Base-by-base conservation (phyloP, 202 grass and related monocot species). In the Elaeis oleifera region DNA sequence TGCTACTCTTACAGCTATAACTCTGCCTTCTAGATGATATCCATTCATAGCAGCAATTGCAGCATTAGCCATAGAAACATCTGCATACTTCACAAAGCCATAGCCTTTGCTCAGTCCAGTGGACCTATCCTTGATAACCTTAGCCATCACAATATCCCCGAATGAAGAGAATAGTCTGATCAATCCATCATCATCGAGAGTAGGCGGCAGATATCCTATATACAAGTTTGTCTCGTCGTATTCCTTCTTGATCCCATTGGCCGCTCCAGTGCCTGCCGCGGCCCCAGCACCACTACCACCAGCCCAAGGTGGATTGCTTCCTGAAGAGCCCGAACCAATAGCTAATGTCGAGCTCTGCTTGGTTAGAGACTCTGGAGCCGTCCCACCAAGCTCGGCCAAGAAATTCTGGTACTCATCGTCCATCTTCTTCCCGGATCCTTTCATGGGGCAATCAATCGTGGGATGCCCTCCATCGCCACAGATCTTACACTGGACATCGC, bases 351-450 rank as follows among this genome's bases (percentile, higher is more conserved):
- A 58, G 29, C 79, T 72, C 69, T 72, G 73, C 59, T 82, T 97
- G 14, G 73, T 97, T 73, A 83, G 67, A 0, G 85, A 92, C 65
- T 97, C 88, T n/a, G 94, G 94, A 29, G 68, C 94, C 13, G 81
- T 90, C 3, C 84, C 85, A 52, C 94, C 94, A 74, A 97, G 85
- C 74, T 97, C 94, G 18, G 88, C 88, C 16, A 92, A 68, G 74
- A 92, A 97, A 65, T 97, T 97, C 74, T 92, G 84, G 68, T 97
- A 97, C 50, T 99, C 94, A 50, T 92, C 88, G 8, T 99, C 94
- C 94, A 99, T 99, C 78, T 92, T 99, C 71, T 92, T 97, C 55
- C 82, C 88, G 9, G 77, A 80, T 36, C 94, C 88, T 73, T 92
- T 92, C 32, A 97, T 77, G 2, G 94, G 94, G 59, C 94, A 99